Base-by-base conservation (phyloP, 164 flowering plant species). In the Vitis rotundifolia region DNA sequence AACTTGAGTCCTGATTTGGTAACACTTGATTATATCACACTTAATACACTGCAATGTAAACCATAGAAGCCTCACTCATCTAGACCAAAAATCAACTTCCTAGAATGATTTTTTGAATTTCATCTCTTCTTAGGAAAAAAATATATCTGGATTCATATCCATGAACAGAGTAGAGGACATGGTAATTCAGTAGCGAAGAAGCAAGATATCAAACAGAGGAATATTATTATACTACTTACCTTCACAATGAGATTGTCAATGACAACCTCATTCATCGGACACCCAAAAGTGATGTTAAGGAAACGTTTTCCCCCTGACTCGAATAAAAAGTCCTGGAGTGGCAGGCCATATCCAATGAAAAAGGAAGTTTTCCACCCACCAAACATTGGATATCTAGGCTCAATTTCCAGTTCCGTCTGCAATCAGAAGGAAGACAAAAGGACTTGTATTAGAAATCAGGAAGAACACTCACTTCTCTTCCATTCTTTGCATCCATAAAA, bases 301-400 rank as follows among this genome's bases (percentile, higher is more conserved):
- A 87, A 91, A 48, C 95, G 91, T 58, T 86, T 91, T 65, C 96
- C 97, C 59, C 83, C 91, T 9, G 89, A 84, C 63, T 78, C 81
- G 83, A 89, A 92, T 67, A 96, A 70, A 75, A 85, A 93, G 71
- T 93, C 97, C 64, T 82, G 70, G 62, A 96, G 97, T 37, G 97
- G 99, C 80, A 93, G 77, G 31, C 97, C 88, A 77, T 96, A 96
- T 74, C 97, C 98, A 86, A 96, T 86, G 66, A 95, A 92, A 72
- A 96, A 96, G 53, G 89, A 63, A 72, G 97, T 92, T 82, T 77
- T 89, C 98, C 99, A 96, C 28, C 99, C 98, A 69, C 99, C 97
- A 82, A 93, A 87, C 89, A 96, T 75, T 10, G 99, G 99, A 78
- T 81, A 96, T 50, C 98, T 83, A 49, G 98, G 99, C 77, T 92